A percentile compares a stretch with the other conserved stretches of the same genome.
Evolutionary conservation across 768 basidiomycete genomes (phyloP).

Genomic region (Hypholoma sublateritium): DNA sequence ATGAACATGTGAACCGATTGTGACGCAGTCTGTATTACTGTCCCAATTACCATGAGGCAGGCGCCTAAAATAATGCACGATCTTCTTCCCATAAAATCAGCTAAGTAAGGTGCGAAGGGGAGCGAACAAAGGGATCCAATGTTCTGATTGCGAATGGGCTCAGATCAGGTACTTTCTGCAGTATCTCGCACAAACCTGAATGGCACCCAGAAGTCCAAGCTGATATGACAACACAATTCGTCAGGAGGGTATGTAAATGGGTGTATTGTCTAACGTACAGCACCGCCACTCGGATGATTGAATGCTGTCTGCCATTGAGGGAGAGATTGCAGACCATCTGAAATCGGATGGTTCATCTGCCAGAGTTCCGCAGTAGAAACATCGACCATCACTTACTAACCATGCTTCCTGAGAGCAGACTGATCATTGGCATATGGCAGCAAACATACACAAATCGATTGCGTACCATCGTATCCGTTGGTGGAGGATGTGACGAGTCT

Average conservation of each 20-base stretch:
- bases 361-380: no score
- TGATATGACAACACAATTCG: slow-evolving; percentile 1
- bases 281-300: slow-evolving; percentile 16
- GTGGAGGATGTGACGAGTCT: slow-evolving; percentile 25
- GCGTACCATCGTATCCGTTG: slow-evolving; percentile 28
- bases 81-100: slow-evolving; percentile 54
- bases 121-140: slow-evolving; percentile 21
- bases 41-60: slow-evolving; percentile 47
- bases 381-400: slow-evolving; percentile 17
- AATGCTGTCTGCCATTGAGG: slow-evolving; percentile 20
- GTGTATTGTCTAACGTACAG: slow-evolving; percentile 9
- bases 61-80: slow-evolving; percentile 51
- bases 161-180: not conserved
- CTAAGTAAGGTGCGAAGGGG: slow-evolving; percentile 23
- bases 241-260: not conserved
- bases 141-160: slow-evolving; percentile 9
- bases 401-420: slow-evolving; percentile 23
- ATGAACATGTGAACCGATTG: slow-evolving; percentile 57
- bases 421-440: not conserved
- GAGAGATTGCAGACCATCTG: slow-evolving; percentile 23
- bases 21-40: slow-evolving; percentile 50
- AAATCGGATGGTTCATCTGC: not conserved
- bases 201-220: slow-evolving; percentile 22
- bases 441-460: not conserved
- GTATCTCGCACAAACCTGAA: slow-evolving; percentile 12